Percentiles rank a stretch among this genome's conserved stretches.
phyloP scores from a whole-genome alignment of 2,329 filamentous ascomycete genomes.

The Ambrosiella xylebori region DNA sequence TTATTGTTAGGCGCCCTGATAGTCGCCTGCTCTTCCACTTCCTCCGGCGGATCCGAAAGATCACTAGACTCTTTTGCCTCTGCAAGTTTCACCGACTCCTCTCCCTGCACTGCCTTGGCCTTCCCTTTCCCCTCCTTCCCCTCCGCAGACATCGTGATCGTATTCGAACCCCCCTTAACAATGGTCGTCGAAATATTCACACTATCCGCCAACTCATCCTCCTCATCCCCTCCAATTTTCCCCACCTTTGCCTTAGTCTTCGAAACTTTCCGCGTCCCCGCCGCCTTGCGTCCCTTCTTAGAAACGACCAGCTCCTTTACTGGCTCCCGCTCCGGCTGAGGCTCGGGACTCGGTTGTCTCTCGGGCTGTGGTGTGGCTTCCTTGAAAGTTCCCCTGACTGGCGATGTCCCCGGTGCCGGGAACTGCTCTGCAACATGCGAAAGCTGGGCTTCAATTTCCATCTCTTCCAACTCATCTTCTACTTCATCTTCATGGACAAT shows the following conservation, averaged over 20 bases:
- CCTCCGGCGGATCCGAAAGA: background rate
- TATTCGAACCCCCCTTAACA: slow-evolving; percentile 19
- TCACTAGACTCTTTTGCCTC: background rate
- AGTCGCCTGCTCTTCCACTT: background rate
- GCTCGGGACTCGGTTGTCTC: background rate
- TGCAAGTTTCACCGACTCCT: too few species aligned
- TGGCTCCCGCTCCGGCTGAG: slow-evolving; percentile 13
- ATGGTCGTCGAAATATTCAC: slow-evolving; percentile 26
- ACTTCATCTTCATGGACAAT: slow-evolving; percentile 29
- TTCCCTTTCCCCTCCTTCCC: background rate
- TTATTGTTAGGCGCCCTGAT: slow-evolving; percentile 16
- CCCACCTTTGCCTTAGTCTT: slow-evolving; percentile 30
- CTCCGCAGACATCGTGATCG: background rate
- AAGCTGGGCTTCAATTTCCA: slow-evolving; percentile 33
- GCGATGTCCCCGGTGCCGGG: background rate
- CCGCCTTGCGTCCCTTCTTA: slow-evolving; percentile 37
- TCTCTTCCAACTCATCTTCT: slow-evolving; percentile 32
- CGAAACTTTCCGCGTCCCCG: slow-evolving; percentile 31
- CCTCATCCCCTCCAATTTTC: slow-evolving; percentile 7
- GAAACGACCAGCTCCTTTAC: slow-evolving; percentile 22
- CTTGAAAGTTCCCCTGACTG: slow-evolving; percentile 14
- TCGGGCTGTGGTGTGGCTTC: background rate
- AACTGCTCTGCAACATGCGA: slow-evolving; percentile 10
- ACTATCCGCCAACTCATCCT: slow-evolving; percentile 24
- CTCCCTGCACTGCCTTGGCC: background rate